phyloP scores from a whole-genome alignment of 306 rosid genomes.

The Begonia fuchsioides region DNA sequence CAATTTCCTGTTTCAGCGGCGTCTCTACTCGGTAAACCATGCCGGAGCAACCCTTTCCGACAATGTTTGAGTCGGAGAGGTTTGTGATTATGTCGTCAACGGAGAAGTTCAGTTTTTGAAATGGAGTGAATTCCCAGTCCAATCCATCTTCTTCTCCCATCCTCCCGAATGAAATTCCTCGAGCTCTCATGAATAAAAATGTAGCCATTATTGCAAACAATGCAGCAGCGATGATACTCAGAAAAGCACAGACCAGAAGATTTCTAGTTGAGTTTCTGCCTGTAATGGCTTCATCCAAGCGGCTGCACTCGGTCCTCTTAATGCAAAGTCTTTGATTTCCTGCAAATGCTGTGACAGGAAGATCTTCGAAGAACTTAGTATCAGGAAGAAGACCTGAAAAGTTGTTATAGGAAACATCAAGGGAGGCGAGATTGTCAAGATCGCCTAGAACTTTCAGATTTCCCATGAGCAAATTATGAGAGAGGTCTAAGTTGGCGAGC shows the following conservation, averaged over 20 bases:
- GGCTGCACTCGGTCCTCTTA: slow-evolving; percentile 26
- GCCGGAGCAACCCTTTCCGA: slow-evolving; percentile 86
- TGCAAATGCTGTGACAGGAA: slow-evolving; percentile 45
- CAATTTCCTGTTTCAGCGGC: slow-evolving; percentile 58
- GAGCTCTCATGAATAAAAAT: slow-evolving; percentile 36
- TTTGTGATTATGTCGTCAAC: slow-evolving; percentile 46
- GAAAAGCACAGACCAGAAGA: slow-evolving; percentile 36
- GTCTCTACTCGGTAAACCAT: slow-evolving; percentile 87
- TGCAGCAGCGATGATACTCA: slow-evolving; percentile 43
- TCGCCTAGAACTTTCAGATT: slow-evolving; percentile 33
- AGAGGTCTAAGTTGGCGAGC: slow-evolving; percentile 72
- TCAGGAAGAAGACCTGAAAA: slow-evolving; percentile 67
- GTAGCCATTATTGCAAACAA: slow-evolving; percentile 36
- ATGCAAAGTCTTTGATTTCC: slow-evolving; percentile 70
- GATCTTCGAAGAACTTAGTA: slow-evolving; percentile 57
- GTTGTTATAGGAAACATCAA: slow-evolving; percentile 73
- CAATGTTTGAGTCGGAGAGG: slow-evolving; percentile 62
- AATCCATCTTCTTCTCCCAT: slow-evolving; percentile 27
- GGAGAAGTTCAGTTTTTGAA: slow-evolving; percentile 73
- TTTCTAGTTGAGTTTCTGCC: slow-evolving; percentile 34
- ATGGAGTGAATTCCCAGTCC: slow-evolving; percentile 86
- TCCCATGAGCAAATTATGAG: slow-evolving; percentile 70
- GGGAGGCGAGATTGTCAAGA: slow-evolving; percentile 71
- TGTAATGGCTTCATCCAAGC: slow-evolving; percentile 12
- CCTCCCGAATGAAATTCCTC: slow-evolving; percentile 23